phyloP scores from a whole-genome alignment of 1,139 yeast species.

The Yamadazyma trypodendri region DNA sequence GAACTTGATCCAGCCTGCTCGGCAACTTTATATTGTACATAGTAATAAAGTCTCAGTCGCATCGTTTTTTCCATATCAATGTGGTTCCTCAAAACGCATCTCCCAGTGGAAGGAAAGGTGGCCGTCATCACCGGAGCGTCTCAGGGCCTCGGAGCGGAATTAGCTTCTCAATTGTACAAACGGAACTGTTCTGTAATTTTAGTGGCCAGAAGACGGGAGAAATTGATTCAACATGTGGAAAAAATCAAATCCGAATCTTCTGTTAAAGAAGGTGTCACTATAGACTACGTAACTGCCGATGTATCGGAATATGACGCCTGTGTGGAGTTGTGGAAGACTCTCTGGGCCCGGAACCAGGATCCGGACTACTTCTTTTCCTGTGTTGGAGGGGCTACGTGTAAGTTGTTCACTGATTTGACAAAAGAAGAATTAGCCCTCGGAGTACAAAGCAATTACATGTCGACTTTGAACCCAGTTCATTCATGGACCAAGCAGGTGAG shows the following conservation, averaged over 20 bases:
- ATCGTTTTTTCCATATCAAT: slow-evolving; percentile 2
- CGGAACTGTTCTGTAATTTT: slow-evolving; percentile 65
- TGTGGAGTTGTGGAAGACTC: slow-evolving; percentile 31
- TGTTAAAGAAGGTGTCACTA: slow-evolving; percentile 24
- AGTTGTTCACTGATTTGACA: slow-evolving; percentile 68
- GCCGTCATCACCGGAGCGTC: slow-evolving; percentile 93
- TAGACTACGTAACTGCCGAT: slow-evolving; percentile 62
- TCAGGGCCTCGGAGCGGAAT: slow-evolving; percentile 86
- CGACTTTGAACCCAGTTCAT: slow-evolving; percentile 72
- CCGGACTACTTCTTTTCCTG: slow-evolving; percentile 82
- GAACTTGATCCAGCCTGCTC: background rate
- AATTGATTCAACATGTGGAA: slow-evolving; percentile 48
- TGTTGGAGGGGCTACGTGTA: slow-evolving; percentile 86
- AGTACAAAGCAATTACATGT: slow-evolving; percentile 65
- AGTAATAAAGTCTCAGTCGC: slow-evolving; percentile 3
- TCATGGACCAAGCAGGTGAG: slow-evolving; percentile 47
- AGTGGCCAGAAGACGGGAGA: slow-evolving; percentile 70
- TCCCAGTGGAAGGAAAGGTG: slow-evolving; percentile 45
- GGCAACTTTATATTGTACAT: slow-evolving; percentile 7
- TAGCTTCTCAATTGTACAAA: slow-evolving; percentile 60
- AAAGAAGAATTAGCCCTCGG: slow-evolving; percentile 60
- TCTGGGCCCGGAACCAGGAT: slow-evolving; percentile 23
- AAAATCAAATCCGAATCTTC: slow-evolving; percentile 31
- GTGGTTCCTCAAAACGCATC: slow-evolving; percentile 18
- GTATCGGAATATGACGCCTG: slow-evolving; percentile 58